These are phyloP conservation scores for Auricularia sp. DNA, from an alignment of 768 basidiomycete genomes.

Conservation along the genomic window DNA sequence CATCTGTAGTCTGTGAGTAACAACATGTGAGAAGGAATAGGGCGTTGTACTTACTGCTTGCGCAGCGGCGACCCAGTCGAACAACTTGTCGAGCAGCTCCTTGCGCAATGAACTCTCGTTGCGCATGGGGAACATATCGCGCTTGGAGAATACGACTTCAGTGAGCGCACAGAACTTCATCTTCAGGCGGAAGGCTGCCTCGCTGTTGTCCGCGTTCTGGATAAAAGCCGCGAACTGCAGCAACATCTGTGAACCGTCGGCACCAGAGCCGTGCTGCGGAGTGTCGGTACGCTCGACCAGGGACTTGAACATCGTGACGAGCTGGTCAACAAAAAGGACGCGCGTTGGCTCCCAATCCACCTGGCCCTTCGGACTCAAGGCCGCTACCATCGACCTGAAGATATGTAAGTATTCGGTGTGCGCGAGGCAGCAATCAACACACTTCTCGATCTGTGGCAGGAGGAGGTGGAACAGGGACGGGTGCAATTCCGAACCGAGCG, in stretches of 20 bases:
- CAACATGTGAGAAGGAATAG: neutral
- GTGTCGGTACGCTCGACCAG: slow-evolving; percentile 59
- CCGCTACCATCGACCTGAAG: neutral
- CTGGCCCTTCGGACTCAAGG: neutral
- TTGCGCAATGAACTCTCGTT: slow-evolving; percentile 62
- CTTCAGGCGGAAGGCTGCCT: slow-evolving; percentile 49
- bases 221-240: slow-evolving; percentile 52
- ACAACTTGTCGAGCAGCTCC: slow-evolving; percentile 59
- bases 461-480: slow-evolving; percentile 57
- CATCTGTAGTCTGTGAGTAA: neutral
- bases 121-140: slow-evolving; percentile 51
- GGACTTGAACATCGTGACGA: slow-evolving; percentile 64
- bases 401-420: neutral
- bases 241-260: slow-evolving; percentile 22
- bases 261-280: slow-evolving; percentile 23
- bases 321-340: slow-evolving; percentile 54
- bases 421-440: neutral
- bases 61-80: slow-evolving; percentile 65
- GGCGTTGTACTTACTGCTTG: slow-evolving; percentile 31
- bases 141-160: slow-evolving; percentile 54
- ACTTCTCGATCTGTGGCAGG: slow-evolving; percentile 68
- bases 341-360: slow-evolving; percentile 6
- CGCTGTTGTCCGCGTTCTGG: slow-evolving; percentile 44
- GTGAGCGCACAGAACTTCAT: slow-evolving; percentile 66
- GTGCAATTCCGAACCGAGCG: slow-evolving; percentile 72